Evolutionary conservation across 176 grass and related monocot species (phyloP).

Genomic region (Musa itinerans): DNA sequence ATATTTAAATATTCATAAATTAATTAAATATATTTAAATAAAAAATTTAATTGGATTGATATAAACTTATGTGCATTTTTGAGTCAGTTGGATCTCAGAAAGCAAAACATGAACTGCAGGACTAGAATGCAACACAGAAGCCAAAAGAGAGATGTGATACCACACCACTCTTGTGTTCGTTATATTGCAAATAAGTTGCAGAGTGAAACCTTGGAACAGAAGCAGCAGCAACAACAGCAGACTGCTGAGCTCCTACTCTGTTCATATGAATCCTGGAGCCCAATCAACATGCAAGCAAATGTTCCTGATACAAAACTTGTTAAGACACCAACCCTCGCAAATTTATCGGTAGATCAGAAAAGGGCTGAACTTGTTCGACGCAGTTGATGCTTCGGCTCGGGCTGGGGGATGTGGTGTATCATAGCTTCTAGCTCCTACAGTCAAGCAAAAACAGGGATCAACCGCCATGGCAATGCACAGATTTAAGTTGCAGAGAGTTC

Average conservation of each 20-base stretch:
- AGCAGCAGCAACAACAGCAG: no score
- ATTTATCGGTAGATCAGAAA: slow-evolving; percentile 40
- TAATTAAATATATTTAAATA: no score
- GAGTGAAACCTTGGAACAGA: not conserved
- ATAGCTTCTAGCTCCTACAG: slow-evolving; percentile 47
- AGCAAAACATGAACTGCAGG: not conserved
- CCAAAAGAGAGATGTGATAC: not conserved
- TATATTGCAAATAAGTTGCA: not conserved
- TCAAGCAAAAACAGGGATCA: not conserved
- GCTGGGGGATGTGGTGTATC: slow-evolving; percentile 40
- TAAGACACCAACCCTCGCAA: not conserved
- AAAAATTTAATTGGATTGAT: no score
- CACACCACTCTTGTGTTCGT: not conserved
- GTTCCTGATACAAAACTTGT: not conserved
- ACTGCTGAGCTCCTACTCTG: not conserved
- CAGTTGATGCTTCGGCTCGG: slow-evolving; percentile 46
- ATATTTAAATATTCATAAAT: no score
- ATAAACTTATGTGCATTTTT: no score
- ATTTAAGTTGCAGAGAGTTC: not conserved
- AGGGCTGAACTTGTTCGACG: slow-evolving; percentile 59
- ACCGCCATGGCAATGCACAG: not conserved
- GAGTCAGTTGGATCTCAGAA: not conserved
- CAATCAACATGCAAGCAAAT: not conserved
- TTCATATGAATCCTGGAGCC: no score
- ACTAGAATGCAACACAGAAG: not conserved